phyloP scores from a whole-genome alignment of 2,329 filamentous ascomycete genomes.

The Colletotrichum cereale region DNA sequence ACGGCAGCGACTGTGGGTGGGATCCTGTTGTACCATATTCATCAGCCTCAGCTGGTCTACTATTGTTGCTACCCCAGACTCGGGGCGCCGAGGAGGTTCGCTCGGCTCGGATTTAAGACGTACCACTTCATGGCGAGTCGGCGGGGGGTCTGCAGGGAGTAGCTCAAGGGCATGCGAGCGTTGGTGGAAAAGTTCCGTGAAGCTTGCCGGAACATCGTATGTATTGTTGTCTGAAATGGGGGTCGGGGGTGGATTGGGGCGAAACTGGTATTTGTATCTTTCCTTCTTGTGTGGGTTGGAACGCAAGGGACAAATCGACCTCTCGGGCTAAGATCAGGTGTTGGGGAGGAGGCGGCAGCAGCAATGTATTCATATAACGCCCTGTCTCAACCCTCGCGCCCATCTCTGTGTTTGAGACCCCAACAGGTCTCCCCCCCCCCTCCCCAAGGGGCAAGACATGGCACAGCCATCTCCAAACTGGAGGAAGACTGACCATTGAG shows the following conservation, averaged over 20 bases:
- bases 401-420: conserved; percentile 31
- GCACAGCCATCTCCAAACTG: conserved; percentile 1
- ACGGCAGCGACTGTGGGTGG: conserved; percentile 49
- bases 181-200: conserved; percentile 51
- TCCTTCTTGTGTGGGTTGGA: conserved; percentile 11
- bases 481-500: neutral
- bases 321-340: conserved; percentile 21
- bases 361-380: conserved; percentile 37
- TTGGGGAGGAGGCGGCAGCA: conserved; percentile 24
- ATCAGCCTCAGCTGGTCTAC: conserved; percentile 12
- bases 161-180: conserved; percentile 50
- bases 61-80: conserved; percentile 6
- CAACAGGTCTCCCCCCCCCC: neutral
- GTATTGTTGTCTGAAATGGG: neutral
- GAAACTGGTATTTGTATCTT: conserved; percentile 21
- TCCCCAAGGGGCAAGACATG: conserved; percentile 3
- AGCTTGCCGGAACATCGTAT: conserved; percentile 37
- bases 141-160: conserved; percentile 49
- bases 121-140: conserved; percentile 50
- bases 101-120: conserved; percentile 32
- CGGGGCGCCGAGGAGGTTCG: conserved; percentile 6
- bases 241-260: conserved; percentile 11
- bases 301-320: conserved; percentile 31
- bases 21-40: conserved; percentile 44
- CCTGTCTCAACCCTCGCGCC: conserved; percentile 15